Conservation (phyloP, 345 rosid genomes). For the Euclidium syriacum region DNA sequence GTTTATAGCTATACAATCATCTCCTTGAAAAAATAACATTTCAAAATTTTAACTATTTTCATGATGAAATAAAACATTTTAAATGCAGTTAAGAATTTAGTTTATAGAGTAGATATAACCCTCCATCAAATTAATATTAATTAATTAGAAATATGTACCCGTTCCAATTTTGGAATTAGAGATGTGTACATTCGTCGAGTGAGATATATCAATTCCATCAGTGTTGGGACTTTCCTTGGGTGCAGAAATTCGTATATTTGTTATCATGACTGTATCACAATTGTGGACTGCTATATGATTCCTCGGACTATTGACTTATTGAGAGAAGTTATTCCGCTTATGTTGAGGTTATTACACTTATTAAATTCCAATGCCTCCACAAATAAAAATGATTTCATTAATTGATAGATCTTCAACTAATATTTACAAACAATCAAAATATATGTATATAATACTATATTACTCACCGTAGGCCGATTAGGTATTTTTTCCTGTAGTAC, state of each 20-base stretch:
- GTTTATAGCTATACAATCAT: slow-evolving; percentile 12
- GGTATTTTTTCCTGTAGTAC: not conserved
- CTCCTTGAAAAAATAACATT: not conserved
- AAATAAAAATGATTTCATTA: not conserved
- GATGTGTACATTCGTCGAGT: not conserved
- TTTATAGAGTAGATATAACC: too few species aligned
- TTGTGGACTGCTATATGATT: not conserved
- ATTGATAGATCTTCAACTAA: not conserved
- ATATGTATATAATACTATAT: not conserved
- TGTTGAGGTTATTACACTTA: not conserved
- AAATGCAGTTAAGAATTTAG: too few species aligned
- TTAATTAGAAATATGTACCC: not conserved
- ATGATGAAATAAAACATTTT: too few species aligned
- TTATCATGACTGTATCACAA: not conserved
- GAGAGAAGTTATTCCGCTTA: not conserved
- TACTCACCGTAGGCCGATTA: not conserved
- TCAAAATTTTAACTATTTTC: too few species aligned
- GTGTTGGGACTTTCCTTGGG: not conserved
- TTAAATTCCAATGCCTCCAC: not conserved
- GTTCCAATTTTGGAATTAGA: not conserved
- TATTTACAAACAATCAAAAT: not conserved
- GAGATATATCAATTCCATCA: not conserved
- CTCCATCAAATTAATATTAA: too few species aligned
- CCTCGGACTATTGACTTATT: not conserved
- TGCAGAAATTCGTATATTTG: not conserved